Evolutionary conservation across 768 basidiomycete genomes (phyloP), one percentile per base, ranked within the genome.

Genomic region (Mycena maculata): DNA sequence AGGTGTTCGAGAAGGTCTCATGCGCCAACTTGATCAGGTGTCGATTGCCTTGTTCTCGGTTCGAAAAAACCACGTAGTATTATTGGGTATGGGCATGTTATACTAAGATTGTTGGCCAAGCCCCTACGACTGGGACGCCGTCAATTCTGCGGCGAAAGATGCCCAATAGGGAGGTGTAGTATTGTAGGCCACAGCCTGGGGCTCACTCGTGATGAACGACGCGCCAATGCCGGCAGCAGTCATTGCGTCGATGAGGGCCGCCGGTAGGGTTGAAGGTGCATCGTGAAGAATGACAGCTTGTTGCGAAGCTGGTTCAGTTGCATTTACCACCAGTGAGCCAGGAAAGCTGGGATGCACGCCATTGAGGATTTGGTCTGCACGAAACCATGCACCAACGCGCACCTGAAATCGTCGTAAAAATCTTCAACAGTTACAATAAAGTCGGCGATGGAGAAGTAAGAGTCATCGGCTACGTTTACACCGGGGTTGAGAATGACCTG

Each of bases 401-500:
- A 78, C 80, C 63, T 69, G 72, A 81, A 81, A n/a, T 73, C 55
- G 16, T 44, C 38, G 60, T 72, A 77, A 47, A 71, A 72, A 11
- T 73, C 57, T 63, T 81, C 78, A 15, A 70, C 73, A 1, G 79
- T 75, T 25, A 79, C 70, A 30, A 81, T 65, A 10, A 77, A 63
- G 57, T 79, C 74, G 2, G 78, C 73, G 22, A 80, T 72, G 3
- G 61, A 54, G 55, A 76, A 81, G 15, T 61, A 63, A 18, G 47
- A 59, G 23, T 70, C 56, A 11, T 28, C 48, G 18, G 71, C 65
- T 22, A 63, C 59, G 1, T n/a, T n/a, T n/a, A 61, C 63, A 27
- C 77, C 77, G 1, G 79, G 78, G 68, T 80, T 81, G 48, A 80
- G 38, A 2, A 70, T 54, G 25, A 78, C 66, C 78, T 78, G 55